phyloP scores from a whole-genome alignment of 2,329 filamentous ascomycete species.

The Metarhizium anisopliae region DNA sequence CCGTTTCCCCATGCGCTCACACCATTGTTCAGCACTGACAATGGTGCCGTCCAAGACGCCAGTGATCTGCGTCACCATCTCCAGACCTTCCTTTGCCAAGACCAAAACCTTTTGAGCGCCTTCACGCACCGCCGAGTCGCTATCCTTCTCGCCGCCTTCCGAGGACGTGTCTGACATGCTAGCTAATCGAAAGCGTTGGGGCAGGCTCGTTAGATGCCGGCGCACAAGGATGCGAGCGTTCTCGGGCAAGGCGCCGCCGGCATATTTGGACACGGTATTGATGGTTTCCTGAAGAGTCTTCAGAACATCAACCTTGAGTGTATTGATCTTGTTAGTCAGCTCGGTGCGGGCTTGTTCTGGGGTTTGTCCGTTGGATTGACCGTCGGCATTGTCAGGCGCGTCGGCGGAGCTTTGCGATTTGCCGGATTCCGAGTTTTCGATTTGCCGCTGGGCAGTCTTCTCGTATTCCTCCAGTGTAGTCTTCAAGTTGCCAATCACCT shows the following conservation, averaged over 20 bases:
- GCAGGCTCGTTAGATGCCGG: constrained; percentile 73
- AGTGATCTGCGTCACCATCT: constrained; percentile 90
- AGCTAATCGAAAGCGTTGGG: constrained; percentile 71
- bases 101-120: constrained; percentile 71
- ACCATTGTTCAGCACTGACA: constrained; percentile 85
- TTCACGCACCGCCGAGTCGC: constrained; percentile 32
- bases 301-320: constrained; percentile 61
- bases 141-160: constrained; percentile 22
- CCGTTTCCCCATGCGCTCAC: constrained; percentile 58
- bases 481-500: constrained; percentile 65
- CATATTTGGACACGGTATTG: constrained; percentile 77
- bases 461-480: constrained; percentile 76
- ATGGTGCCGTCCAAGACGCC: constrained; percentile 84
- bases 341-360: constrained; percentile 27
- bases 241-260: constrained; percentile 82
- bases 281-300: constrained; percentile 75
- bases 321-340: constrained; percentile 55
- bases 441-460: constrained; percentile 13
- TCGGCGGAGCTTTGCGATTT: constrained; percentile 1
- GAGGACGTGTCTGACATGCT: constrained; percentile 33
- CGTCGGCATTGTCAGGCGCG: background rate
- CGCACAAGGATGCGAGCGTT: constrained; percentile 80
- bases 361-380: constrained; percentile 8
- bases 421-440: constrained; percentile 7
- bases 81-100: constrained; percentile 80